Conservation (phyloP, 345 rosid species). For the Rubroshorea leprosula region DNA sequence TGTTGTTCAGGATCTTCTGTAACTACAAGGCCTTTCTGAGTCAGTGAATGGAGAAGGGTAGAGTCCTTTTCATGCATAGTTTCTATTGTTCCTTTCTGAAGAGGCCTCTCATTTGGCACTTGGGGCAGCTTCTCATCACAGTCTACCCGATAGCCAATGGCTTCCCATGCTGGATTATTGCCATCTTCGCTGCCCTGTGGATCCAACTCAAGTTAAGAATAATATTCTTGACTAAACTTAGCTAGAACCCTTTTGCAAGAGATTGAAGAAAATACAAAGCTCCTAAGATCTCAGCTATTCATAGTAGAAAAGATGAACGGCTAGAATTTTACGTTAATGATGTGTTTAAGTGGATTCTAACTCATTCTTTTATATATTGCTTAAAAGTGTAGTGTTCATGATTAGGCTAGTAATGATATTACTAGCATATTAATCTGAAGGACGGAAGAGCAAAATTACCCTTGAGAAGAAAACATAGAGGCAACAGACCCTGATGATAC, state of each 20-base stretch:
- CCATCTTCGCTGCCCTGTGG: slow-evolving; percentile 56
- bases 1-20: slow-evolving; percentile 21
- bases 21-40: slow-evolving; percentile 51
- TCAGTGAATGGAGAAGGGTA: slow-evolving; percentile 40
- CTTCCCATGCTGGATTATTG: slow-evolving; percentile 70
- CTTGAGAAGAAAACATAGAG: slow-evolving; percentile 44
- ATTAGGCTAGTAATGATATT: not conserved
- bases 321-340: too few relatives aligned
- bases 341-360: too few relatives aligned
- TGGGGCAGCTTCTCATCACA: slow-evolving; percentile 11
- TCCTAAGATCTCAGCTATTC: too few relatives aligned
- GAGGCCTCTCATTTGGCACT: slow-evolving; percentile 45
- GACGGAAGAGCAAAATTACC: slow-evolving; percentile 30
- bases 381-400: too few relatives aligned
- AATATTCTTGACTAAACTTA: too few relatives aligned
- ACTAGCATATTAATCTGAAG: not conserved
- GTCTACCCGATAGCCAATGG: slow-evolving; percentile 46
- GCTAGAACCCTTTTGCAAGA: too few relatives aligned
- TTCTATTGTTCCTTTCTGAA: slow-evolving; percentile 67
- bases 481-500: slow-evolving; percentile 32
- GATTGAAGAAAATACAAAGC: too few relatives aligned
- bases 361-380: too few relatives aligned
- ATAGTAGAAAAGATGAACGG: too few relatives aligned
- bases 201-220: too few relatives aligned
- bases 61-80: slow-evolving; percentile 40